phyloP scores from a whole-genome alignment of 78 protist genomes.

The Paratrimastix pyriformis region DNA sequence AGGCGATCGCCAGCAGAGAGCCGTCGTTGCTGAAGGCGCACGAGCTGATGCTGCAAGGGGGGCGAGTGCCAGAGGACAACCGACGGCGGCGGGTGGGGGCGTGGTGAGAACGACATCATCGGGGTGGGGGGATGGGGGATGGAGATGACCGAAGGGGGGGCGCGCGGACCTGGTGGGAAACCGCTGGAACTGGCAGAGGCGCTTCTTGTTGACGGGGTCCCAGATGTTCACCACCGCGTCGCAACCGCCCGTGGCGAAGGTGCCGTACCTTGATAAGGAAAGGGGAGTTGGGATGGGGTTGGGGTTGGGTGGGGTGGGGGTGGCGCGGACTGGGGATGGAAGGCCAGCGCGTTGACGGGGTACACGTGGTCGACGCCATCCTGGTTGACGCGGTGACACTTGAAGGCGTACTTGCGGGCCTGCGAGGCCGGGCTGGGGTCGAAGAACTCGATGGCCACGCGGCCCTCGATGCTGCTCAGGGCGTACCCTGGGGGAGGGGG shows the following conservation, averaged over 20 bases:
- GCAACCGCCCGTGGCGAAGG: slow-evolving; percentile 93
- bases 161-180: not conserved
- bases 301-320: too few relatives aligned
- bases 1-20: slow-evolving; percentile 68
- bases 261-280: slow-evolving; percentile 53
- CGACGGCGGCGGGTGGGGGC: slow-evolving; percentile 17
- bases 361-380: slow-evolving; percentile 49
- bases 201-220: slow-evolving; percentile 69
- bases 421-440: slow-evolving; percentile 40
- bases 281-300: too few relatives aligned
- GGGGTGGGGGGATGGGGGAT: too few relatives aligned
- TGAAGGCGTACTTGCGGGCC: slow-evolving; percentile 72
- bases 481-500: slow-evolving; percentile 52
- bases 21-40: slow-evolving; percentile 63
- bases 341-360: slow-evolving; percentile 84
- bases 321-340: slow-evolving; percentile 56
- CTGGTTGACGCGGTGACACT: slow-evolving; percentile 50
- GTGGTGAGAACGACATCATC: too few relatives aligned
- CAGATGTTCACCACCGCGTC: slow-evolving; percentile 77
- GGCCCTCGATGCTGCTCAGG: slow-evolving; percentile 72
- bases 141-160: too few relatives aligned
- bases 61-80: not conserved
- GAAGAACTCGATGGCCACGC: slow-evolving; percentile 78
- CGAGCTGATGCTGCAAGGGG: slow-evolving; percentile 37
- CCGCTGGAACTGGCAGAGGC: slow-evolving; percentile 25